Evolutionary conservation across 2,329 filamentous ascomycete genomes (phyloP), one percentile per base, ranked within the genome.

Genomic region (Verticillium isaacii): DNA sequence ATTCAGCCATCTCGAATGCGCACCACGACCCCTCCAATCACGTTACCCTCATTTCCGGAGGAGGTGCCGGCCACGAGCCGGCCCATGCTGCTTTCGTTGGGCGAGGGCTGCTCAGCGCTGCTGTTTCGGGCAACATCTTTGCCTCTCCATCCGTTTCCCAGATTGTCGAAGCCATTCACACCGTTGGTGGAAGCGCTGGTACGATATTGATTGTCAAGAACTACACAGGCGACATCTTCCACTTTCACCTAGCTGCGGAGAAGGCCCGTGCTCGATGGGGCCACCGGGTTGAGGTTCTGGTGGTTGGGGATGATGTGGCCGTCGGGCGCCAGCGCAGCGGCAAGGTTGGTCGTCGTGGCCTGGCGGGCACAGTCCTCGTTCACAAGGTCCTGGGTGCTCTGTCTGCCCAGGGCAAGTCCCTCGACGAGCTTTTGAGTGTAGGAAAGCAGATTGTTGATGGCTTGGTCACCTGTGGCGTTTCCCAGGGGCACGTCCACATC

Each of bases 181-280:
- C 82, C n/a, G 81, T 88, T 2, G 78, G 82, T 29, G 80, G 78
- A 19, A 79, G 82, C 32, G 81, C 82, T 66, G 87, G 86, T 19
- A 85, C 89, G 1, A 70, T 89, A 32, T 81, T 89, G 17, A 79
- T 89, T n/a, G 83, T 88, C 8, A 88, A 87, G 83, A 89, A 89
- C 71, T 87, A 87, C 68, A 87, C 85, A 4, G 82, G 82, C 11
- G 82, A 84, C 68, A 80, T 88, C 50, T 74, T 89, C 64, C 86
- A 89, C 73, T 89, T 71, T 58, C 68, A 69, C 5, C 59, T 71
- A 17, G 69, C 70, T 2, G 69, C 69, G 3, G 70, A 71, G 61
- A 50, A 50, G 19, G 45, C 45, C 19, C n/a, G 45, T 12, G 45
- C 45, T 25, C 45, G 45, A 50, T 50, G 45, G 45, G 45, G 45